Conservation (phyloP, 2,329 filamentous ascomycete species). For the Colletotrichum destructivum region DNA sequence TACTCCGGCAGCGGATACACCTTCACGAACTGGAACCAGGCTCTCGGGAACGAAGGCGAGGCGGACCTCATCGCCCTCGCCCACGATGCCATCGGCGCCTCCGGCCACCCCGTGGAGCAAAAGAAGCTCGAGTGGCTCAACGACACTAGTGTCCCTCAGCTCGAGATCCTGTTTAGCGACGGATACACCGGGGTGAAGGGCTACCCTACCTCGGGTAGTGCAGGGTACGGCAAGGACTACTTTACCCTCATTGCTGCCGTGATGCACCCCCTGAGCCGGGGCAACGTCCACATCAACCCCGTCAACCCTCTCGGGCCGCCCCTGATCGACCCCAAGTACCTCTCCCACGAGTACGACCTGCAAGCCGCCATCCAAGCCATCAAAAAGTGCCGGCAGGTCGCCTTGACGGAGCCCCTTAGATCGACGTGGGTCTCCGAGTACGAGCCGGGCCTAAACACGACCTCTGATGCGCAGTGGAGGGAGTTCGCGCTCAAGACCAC, state of each 20-base stretch:
- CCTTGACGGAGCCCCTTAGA: conserved; percentile 29
- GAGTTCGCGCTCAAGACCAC: conserved; percentile 26
- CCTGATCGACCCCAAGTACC: conserved; percentile 47
- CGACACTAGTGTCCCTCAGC: conserved; percentile 54
- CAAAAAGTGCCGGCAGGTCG: conserved; percentile 45
- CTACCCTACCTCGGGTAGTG: conserved; percentile 48
- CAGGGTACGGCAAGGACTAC: conserved; percentile 49
- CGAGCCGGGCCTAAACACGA: conserved; percentile 30
- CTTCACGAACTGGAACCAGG: conserved; percentile 59
- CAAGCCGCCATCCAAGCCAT: conserved; percentile 49
- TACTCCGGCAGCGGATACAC: conserved; percentile 54
- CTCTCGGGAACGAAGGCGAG: conserved; percentile 49
- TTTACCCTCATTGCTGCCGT: conserved; percentile 48
- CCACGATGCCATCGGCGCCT: conserved; percentile 47
- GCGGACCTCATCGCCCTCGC: conserved; percentile 52
- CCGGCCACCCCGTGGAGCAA: conserved; percentile 51
- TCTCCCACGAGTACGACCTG: conserved; percentile 51
- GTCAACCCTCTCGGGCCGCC: conserved; percentile 50
- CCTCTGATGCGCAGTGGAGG: conserved; percentile 33
- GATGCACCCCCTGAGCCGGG: conserved; percentile 49
- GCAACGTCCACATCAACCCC: conserved; percentile 47
- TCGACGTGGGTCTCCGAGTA: conserved; percentile 32
- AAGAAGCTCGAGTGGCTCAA: conserved; percentile 58
- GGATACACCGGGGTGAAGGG: conserved; percentile 59
- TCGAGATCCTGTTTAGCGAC: conserved; percentile 62